A percentile compares a stretch with the other conserved stretches of the same genome.
Evolutionary conservation across 2,329 filamentous ascomycete genomes (phyloP).

Genomic region (Westerdykella sp.): DNA sequence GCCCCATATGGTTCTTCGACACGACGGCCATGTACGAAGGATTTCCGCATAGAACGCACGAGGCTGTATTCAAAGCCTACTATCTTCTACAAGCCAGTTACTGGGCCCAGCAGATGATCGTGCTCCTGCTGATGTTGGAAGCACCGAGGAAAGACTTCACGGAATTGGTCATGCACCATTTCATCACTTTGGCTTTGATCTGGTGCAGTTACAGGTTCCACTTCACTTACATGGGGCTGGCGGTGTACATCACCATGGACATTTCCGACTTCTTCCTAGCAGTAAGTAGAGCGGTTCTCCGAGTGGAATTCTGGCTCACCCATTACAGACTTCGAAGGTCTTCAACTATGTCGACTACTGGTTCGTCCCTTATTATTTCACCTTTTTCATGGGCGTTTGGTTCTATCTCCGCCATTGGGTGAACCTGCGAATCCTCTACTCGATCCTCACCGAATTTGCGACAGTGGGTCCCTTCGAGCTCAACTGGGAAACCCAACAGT

Average conservation of each 20-base stretch:
- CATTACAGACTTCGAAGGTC: slow-evolving; percentile 72
- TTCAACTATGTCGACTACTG: slow-evolving; percentile 82
- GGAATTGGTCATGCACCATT: slow-evolving; percentile 85
- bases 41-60: slow-evolving; percentile 78
- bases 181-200: slow-evolving; percentile 81
- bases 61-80: slow-evolving; percentile 83
- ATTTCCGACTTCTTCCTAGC: slow-evolving; percentile 94
- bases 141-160: slow-evolving; percentile 93
- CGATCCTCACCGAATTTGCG: slow-evolving; percentile 67
- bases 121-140: slow-evolving; percentile 78
- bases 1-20: slow-evolving; percentile 96
- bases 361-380: slow-evolving; percentile 78
- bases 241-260: slow-evolving; percentile 91
- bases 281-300: slow-evolving; percentile 47
- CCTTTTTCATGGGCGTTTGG: slow-evolving; percentile 75
- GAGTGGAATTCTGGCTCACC: slow-evolving; percentile 3
- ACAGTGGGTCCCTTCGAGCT: slow-evolving; percentile 69
- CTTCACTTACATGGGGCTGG: slow-evolving; percentile 90
- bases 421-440: slow-evolving; percentile 70
- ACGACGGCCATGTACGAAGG: slow-evolving; percentile 82
- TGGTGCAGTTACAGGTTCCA: slow-evolving; percentile 88
- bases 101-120: slow-evolving; percentile 92
- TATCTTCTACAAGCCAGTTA: slow-evolving; percentile 92
- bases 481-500: slow-evolving; percentile 70
- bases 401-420: slow-evolving; percentile 84